phyloP scores from a whole-genome alignment of 441 rosid species.

The Mallotus japonicus region DNA sequence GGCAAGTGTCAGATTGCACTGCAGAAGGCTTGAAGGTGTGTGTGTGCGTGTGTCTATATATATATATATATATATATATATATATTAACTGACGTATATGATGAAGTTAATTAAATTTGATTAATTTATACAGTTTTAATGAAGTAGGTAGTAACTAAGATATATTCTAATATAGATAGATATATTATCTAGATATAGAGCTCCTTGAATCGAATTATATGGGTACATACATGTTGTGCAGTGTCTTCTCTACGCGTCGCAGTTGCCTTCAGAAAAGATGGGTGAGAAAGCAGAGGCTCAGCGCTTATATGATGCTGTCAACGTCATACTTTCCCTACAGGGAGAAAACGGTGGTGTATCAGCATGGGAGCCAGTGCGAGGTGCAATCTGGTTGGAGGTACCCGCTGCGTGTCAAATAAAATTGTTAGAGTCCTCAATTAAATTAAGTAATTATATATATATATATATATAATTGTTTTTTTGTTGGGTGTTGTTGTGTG shows the following conservation, averaged over 20 bases:
- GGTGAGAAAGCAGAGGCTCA: constrained; percentile 40
- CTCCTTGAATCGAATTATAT: no score
- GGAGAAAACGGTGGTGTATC: constrained; percentile 65
- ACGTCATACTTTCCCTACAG: constrained; percentile 52
- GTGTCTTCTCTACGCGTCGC: constrained; percentile 39
- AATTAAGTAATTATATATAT: no score
- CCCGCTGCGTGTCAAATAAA: no score
- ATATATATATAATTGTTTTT: no score
- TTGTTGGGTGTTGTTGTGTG: neutral
- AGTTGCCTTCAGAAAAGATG: constrained; percentile 43
- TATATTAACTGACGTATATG: neutral
- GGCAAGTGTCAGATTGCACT: constrained; percentile 38
- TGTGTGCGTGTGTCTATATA: neutral
- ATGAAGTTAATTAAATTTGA: no score
- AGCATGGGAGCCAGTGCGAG: constrained; percentile 74
- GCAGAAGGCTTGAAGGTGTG: constrained; percentile 41
- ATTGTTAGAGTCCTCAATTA: no score
- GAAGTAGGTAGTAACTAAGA: no score
- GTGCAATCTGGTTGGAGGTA: constrained; percentile 66
- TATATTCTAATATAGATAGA: no score
- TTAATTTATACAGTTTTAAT: no score
- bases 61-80: no score
- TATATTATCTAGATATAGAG: no score
- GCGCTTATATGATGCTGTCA: constrained; percentile 44
- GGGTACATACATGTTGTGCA: constrained; percentile 4